These are phyloP conservation scores for Crithidia sp. DNA, from an alignment of 208 protist species.

Conservation along the genomic window DNA sequence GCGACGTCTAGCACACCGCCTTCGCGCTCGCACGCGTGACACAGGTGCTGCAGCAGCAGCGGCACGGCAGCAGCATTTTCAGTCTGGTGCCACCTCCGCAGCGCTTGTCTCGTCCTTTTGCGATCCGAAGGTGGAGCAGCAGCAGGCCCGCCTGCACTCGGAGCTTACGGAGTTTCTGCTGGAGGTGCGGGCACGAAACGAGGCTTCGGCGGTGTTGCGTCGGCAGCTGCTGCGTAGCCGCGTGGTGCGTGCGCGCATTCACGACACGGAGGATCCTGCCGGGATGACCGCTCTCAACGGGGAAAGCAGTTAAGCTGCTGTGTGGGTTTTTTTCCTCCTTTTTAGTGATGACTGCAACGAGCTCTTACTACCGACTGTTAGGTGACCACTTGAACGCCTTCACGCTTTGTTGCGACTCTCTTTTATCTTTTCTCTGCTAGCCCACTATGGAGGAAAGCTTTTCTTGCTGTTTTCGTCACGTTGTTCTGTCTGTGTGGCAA, in stretches of 20 bases:
- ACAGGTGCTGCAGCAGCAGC: background rate
- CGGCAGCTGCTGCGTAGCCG: conserved; percentile 44
- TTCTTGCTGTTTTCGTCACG: too few species aligned
- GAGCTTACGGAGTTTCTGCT: conserved; percentile 66
- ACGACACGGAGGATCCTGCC: background rate
- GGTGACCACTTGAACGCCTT: too few species aligned
- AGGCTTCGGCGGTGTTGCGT: conserved; percentile 33
- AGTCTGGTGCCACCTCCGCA: background rate
- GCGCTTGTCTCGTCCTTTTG: conserved; percentile 26
- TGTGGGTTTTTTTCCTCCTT: background rate
- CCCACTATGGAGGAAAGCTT: too few species aligned
- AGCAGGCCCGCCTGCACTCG: conserved; percentile 47
- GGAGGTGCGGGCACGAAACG: conserved; percentile 40
- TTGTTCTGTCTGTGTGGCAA: too few species aligned
- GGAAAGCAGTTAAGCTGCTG: background rate
- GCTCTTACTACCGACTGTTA: too few species aligned
- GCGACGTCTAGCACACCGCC: conserved; percentile 31
- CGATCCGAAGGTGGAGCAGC: conserved; percentile 55
- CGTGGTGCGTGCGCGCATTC: conserved; percentile 12
- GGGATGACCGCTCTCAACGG: background rate
- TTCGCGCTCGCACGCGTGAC: conserved; percentile 18
- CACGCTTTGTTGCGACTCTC: too few species aligned
- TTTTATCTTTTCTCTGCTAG: too few species aligned
- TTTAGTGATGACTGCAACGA: too few species aligned
- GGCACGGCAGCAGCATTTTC: background rate